Evolutionary conservation across 2,329 filamentous ascomycete species (phyloP).

Genomic region (Monosporascus sp.): DNA sequence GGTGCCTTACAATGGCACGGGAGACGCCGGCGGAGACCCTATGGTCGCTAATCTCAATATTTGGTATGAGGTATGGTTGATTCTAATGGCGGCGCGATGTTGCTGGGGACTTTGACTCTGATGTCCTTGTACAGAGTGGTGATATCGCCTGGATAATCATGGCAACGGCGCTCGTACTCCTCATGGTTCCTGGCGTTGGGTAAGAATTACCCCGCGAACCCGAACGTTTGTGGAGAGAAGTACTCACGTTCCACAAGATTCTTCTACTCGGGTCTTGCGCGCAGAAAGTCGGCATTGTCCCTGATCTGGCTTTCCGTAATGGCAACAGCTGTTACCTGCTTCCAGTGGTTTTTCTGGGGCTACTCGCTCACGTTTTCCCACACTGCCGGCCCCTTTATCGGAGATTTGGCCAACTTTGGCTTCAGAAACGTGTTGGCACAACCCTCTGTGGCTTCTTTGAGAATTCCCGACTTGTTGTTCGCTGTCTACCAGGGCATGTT

Average conservation of each 20-base stretch:
- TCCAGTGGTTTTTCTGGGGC: constrained; percentile 96
- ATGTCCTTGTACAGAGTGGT: constrained; percentile 48
- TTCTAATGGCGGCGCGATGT: background rate
- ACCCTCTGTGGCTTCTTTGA: constrained; percentile 68
- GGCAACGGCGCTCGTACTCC: constrained; percentile 74
- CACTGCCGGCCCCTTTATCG: constrained; percentile 69
- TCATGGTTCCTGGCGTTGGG: constrained; percentile 91
- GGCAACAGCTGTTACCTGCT: constrained; percentile 75
- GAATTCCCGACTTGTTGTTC: constrained; percentile 79
- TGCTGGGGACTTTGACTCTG: constrained; percentile 17
- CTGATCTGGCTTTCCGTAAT: constrained; percentile 89
- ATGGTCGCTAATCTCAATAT: constrained; percentile 67
- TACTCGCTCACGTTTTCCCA: constrained; percentile 82
- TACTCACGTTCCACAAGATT: constrained; percentile 44
- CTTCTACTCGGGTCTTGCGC: constrained; percentile 88
- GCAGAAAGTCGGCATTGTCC: constrained; percentile 83
- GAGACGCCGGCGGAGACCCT: constrained; percentile 62
- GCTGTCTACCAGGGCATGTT: constrained; percentile 88
- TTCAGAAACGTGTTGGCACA: constrained; percentile 70
- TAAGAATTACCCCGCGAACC: constrained; percentile 29
- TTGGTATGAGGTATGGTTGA: constrained; percentile 62
- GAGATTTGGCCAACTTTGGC: constrained; percentile 74
- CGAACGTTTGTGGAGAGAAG: background rate
- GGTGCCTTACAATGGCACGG: constrained; percentile 61
- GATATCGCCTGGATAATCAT: constrained; percentile 84